Evolutionary conservation across 495 filamentous ascomycete species (phyloP).

Genomic region (Penicillium steckii): DNA sequence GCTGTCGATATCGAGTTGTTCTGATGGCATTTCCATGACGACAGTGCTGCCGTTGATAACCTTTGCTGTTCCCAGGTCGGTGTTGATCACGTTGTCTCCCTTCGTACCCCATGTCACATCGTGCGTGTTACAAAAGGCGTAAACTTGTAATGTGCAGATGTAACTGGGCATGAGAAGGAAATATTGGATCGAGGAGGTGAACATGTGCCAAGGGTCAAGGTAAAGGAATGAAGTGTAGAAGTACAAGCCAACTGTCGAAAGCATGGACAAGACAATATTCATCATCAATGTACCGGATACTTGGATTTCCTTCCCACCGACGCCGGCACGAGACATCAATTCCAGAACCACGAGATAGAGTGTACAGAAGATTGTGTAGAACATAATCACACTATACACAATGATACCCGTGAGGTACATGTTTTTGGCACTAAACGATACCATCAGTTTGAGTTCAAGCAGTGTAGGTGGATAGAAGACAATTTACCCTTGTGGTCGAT

Average conservation of each 20-base stretch:
- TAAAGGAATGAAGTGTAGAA: slow-evolving; percentile 96
- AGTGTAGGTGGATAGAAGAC: neutral
- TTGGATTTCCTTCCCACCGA: slow-evolving; percentile 38
- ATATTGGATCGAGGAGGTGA: slow-evolving; percentile 91
- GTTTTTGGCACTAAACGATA: slow-evolving; percentile 62
- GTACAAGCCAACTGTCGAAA: slow-evolving; percentile 89
- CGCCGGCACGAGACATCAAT: slow-evolving; percentile 53
- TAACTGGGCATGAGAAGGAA: slow-evolving; percentile 88
- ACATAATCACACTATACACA: slow-evolving; percentile 89
- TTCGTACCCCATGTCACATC: slow-evolving; percentile 99
- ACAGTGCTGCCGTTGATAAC: slow-evolving; percentile 66
- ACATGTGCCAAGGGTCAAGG: slow-evolving; percentile 99
- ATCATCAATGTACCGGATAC: slow-evolving; percentile 89
- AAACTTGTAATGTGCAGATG: slow-evolving; percentile 96
- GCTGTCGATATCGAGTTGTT: slow-evolving; percentile 96
- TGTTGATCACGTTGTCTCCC: slow-evolving; percentile 91
- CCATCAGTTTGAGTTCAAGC: slow-evolving; percentile 2
- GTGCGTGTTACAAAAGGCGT: slow-evolving; percentile 99
- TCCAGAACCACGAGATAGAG: slow-evolving; percentile 85
- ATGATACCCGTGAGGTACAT: slow-evolving; percentile 88
- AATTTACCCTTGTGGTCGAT: slow-evolving; percentile 84
- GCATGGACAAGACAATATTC: slow-evolving; percentile 87
- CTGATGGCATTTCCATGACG: slow-evolving; percentile 90
- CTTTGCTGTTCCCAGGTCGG: slow-evolving; percentile 83
- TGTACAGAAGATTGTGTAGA: slow-evolving; percentile 85